phyloP scores from a whole-genome alignment of 208 protist genomes.

The Acanthamoeba triangularis region DNA sequence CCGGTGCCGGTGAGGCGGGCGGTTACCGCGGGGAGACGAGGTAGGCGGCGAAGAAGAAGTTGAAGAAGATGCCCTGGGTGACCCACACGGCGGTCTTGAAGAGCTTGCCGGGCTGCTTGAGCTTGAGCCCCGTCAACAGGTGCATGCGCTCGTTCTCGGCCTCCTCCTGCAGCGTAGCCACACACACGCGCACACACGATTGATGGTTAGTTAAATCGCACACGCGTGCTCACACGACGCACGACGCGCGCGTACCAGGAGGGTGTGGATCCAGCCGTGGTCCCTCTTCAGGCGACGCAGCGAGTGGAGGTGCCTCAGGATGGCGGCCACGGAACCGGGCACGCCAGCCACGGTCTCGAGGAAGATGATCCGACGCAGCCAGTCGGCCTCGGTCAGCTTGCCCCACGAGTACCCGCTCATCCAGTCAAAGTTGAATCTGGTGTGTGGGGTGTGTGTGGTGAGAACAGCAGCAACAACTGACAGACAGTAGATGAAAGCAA shows the following conservation, averaged over 20 bases:
- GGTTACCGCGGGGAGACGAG: conserved; percentile 83
- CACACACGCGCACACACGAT: neutral
- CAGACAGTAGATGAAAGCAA: neutral
- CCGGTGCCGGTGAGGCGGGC: neutral
- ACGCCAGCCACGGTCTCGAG: conserved; percentile 92
- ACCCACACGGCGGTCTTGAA: conserved; percentile 86
- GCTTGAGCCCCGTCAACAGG: conserved; percentile 92
- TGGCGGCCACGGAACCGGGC: conserved; percentile 92
- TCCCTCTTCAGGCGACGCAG: conserved; percentile 93
- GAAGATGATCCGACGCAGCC: conserved; percentile 89
- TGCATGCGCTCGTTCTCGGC: conserved; percentile 97
- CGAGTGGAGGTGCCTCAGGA: conserved; percentile 91
- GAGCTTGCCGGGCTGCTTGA: conserved; percentile 86
- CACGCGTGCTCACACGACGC: neutral
- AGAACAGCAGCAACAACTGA: neutral
- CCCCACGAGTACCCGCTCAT: conserved; percentile 85
- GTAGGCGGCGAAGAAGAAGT: conserved; percentile 89
- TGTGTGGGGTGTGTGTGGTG: neutral
- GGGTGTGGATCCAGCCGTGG: conserved; percentile 95
- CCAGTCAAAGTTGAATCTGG: conserved; percentile 87
- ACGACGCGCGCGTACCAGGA: conserved; percentile 84
- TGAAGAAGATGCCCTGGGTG: conserved; percentile 90
- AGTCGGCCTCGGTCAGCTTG: conserved; percentile 73
- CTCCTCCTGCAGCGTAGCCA: conserved; percentile 85
- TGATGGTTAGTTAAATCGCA: neutral